Evolutionary conservation across 345 rosid genomes (phyloP).

Genomic region (Sisymbrium altissimum): DNA sequence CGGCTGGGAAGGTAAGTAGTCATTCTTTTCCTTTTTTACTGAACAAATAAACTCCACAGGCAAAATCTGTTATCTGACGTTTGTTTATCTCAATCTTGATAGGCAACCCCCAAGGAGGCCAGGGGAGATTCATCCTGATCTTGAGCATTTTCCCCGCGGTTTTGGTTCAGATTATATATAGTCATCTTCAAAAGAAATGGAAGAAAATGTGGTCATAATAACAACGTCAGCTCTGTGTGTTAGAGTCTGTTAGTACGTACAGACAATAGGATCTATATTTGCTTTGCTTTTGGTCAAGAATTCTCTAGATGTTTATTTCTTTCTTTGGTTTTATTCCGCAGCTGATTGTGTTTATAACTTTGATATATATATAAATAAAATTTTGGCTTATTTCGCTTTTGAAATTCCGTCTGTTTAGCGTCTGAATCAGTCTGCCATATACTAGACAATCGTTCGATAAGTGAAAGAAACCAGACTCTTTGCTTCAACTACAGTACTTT

Average conservation of each 20-base stretch:
- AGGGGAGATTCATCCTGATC: conserved; percentile 68
- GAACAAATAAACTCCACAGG: neutral
- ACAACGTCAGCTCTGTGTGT: neutral
- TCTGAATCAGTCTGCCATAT: neutral
- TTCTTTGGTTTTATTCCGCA: neutral
- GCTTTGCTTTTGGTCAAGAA: neutral
- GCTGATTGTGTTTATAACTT: conserved; percentile 8
- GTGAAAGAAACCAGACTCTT: no score
- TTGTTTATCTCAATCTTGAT: conserved; percentile 5
- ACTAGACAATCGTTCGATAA: no score
- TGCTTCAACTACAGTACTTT: no score
- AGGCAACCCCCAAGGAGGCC: conserved; percentile 58
- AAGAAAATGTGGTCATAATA: neutral
- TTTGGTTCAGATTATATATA: conserved; percentile 50
- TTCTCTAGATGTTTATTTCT: neutral
- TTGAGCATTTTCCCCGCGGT: conserved; percentile 53
- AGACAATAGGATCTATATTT: neutral
- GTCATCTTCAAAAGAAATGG: neutral
- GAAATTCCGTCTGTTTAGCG: neutral
- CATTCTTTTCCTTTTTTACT: no score
- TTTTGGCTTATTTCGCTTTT: neutral
- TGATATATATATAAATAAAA: neutral
- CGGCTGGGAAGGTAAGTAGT: conserved; percentile 60
- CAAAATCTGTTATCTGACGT: neutral
- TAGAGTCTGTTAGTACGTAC: neutral